Conservation (phyloP, 495 filamentous ascomycete genomes). For the Neurospora sp. region DNA sequence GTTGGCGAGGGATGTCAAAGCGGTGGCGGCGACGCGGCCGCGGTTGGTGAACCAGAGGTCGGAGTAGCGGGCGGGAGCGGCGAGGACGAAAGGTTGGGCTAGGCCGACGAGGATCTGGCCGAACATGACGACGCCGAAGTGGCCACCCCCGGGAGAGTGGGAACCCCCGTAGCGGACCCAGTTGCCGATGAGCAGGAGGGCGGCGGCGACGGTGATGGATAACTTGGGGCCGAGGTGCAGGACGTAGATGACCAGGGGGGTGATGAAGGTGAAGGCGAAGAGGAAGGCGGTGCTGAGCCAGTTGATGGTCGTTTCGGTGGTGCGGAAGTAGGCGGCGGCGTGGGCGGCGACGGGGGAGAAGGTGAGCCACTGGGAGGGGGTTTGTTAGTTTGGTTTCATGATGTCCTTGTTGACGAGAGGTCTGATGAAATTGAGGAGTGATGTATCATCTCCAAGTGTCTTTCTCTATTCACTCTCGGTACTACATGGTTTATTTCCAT, state of each 20-base stretch:
- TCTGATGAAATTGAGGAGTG: neutral
- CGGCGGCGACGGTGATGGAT: conserved; percentile 62
- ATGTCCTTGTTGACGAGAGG: neutral
- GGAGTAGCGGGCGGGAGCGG: conserved; percentile 82
- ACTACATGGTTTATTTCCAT: too few species aligned
- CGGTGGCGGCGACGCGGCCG: conserved; percentile 81
- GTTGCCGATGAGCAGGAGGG: conserved; percentile 71
- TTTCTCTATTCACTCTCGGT: too few species aligned
- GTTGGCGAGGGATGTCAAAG: conserved; percentile 74
- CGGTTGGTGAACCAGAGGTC: conserved; percentile 87
- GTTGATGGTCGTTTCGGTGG: conserved; percentile 70
- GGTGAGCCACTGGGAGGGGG: conserved; percentile 67
- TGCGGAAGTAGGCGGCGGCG: conserved; percentile 63
- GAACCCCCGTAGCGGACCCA: conserved; percentile 89
- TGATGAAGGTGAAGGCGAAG: conserved; percentile 68
- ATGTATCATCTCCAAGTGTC: neutral
- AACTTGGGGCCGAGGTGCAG: conserved; percentile 72
- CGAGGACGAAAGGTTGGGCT: conserved; percentile 85
- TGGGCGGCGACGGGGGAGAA: conserved; percentile 78
- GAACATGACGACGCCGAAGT: conserved; percentile 74
- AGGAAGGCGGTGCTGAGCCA: conserved; percentile 84
- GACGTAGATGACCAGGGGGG: conserved; percentile 66
- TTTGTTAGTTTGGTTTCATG: conserved; percentile 1
- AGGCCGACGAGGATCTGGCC: conserved; percentile 90
- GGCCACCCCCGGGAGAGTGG: conserved; percentile 32